Base-by-base conservation (phyloP, 2,329 filamentous ascomycete species). In the Aspergillus neotritici region DNA sequence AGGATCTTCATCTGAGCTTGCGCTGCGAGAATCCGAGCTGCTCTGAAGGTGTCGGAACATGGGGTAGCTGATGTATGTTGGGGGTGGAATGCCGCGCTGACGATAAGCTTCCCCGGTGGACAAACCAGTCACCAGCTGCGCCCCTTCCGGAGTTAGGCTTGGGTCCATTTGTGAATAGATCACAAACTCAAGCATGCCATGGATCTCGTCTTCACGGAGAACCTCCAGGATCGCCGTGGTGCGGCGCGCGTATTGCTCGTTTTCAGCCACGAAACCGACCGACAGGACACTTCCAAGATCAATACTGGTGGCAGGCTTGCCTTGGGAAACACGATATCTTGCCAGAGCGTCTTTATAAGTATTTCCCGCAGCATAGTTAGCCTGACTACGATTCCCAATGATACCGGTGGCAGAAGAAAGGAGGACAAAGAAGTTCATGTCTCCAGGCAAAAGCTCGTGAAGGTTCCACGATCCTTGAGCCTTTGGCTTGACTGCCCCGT, bases 341-440 rank as follows among this genome's bases (percentile, higher is more conserved):
- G 61, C 60, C 12, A 67, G 41, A 2, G 59, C 59, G 31, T 65
- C 61, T 34, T 64, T 54, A 47, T 56, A 69, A 1, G 63, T 56
- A 42, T 59, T 60, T 17, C 52, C 65, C 11, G 65, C 64, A 11
- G 60, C 54, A 43, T 70, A 70, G 48, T 67, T 71, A 4, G 69
- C 62, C 37, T 76, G 58, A 6, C 66, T 63, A 2, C 61, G 46
- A 37, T 69, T 67, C 5, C 73, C 72, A 4, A 71, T 12, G 11
- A 47, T 52, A n/a, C 75, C 53, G 4, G 64, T 63, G 34, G 65
- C 60, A 1, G 61, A 47, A 4, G 67, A 70, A 1, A 64, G 65
- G 3, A 68, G 53, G 40, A 64, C 54, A 42, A 67, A 49, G 49
- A 70, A 70, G 48, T 69, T 68, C 33, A 67, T 59, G 9, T 69